phyloP scores from a whole-genome alignment of 2,329 filamentous ascomycete species.

The Immersiporthe knoxdaviesiana region DNA sequence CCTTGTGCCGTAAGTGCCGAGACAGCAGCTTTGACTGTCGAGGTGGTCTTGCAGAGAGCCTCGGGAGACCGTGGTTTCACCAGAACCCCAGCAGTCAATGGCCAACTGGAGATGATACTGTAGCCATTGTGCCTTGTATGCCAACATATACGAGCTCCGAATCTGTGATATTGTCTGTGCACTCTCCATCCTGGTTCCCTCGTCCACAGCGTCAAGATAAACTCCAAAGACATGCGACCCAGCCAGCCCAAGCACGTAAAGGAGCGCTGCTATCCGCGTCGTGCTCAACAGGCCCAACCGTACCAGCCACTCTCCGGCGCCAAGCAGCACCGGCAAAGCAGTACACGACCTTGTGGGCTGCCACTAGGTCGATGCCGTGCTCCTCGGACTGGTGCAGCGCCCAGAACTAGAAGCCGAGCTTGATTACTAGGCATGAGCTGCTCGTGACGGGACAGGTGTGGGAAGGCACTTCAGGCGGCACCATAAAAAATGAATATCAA shows the following conservation, averaged over 20 bases:
- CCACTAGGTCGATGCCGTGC: background rate
- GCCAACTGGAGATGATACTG: background rate
- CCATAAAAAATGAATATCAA: background rate
- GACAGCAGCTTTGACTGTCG: background rate
- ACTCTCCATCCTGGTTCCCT: background rate
- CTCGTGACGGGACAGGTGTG: background rate
- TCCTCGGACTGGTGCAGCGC: background rate
- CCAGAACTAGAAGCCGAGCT: background rate
- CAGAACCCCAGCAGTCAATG: background rate
- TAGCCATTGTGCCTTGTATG: background rate
- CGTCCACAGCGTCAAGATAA: background rate
- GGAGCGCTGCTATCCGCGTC: background rate
- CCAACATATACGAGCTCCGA: background rate
- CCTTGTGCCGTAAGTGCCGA: background rate
- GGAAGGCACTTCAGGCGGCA: background rate
- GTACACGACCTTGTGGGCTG: background rate
- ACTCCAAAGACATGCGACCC: background rate
- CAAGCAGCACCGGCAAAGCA: background rate
- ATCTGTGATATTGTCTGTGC: background rate
- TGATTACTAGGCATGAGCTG: background rate
- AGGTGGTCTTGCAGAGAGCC: background rate
- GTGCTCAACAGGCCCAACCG: background rate
- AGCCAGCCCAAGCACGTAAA: background rate
- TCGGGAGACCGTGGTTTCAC: background rate
- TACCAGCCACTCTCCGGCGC: background rate